Evolutionary conservation across 257 asterid genomes (phyloP).

Genomic region (Lavandula angustifolia): DNA sequence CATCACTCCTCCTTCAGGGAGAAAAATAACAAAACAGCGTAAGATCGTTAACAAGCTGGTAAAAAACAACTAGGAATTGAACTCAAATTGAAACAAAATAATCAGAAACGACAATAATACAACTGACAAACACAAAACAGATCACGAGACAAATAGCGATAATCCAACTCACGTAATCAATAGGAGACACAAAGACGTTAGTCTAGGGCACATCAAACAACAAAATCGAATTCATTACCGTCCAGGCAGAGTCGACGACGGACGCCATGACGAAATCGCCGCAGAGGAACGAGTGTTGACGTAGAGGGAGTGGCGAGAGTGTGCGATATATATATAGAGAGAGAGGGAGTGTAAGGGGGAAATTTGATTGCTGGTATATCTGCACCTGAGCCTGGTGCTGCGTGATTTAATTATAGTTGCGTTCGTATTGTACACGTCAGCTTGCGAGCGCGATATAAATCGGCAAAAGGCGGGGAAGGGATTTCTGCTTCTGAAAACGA

Average conservation of each 20-base stretch:
- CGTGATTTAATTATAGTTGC: not conserved
- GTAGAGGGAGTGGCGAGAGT: conserved; percentile 21
- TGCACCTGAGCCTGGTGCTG: conserved; percentile 14
- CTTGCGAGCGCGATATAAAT: conserved; percentile 15
- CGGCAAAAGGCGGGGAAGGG: conserved; percentile 21
- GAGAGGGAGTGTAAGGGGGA: conserved; percentile 7
- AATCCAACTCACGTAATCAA: conserved; percentile 15
- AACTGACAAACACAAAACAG: not conserved
- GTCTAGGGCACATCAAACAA: conserved; percentile 35
- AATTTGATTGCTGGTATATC: conserved; percentile 11
- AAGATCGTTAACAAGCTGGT: not conserved
- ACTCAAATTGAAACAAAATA: not conserved
- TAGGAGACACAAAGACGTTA: conserved; percentile 17
- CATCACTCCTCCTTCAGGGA: not conserved
- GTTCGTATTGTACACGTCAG: conserved; percentile 4
- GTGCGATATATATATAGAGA: too few relatives aligned
- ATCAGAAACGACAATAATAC: not conserved
- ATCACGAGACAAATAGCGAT: not conserved
- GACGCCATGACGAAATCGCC: conserved; percentile 35
- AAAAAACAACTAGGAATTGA: not conserved
- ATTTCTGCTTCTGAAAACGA: conserved; percentile 26
- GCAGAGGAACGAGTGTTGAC: conserved; percentile 7
- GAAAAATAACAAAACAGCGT: not conserved
- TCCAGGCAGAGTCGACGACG: conserved; percentile 43
- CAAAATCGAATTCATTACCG: conserved; percentile 23